These are phyloP conservation scores for Excoecaria cochinchinensis DNA, from an alignment of 345 rosid genomes.

Conservation along the genomic window DNA sequence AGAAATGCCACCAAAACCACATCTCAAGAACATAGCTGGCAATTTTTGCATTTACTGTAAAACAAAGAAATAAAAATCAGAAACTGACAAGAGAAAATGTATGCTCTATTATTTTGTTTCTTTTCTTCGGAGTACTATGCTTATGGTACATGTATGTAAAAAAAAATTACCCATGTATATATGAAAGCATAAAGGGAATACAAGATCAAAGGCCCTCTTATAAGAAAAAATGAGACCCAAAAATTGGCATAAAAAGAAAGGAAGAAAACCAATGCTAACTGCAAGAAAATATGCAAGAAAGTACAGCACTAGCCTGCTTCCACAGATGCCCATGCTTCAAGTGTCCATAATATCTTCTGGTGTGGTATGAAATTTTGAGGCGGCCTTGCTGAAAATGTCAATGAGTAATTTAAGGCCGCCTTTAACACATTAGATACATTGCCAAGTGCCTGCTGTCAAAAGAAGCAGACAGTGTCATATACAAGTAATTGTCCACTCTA, in stretches of 20 bases:
- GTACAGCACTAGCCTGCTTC: constrained; percentile 43
- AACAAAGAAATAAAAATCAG: constrained; percentile 16
- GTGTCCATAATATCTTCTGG: constrained; percentile 73
- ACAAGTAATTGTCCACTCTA: background rate
- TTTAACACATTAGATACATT: constrained; percentile 45
- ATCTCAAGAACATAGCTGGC: constrained; percentile 73
- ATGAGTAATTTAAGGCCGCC: constrained; percentile 50
- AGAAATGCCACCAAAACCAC: constrained; percentile 91
- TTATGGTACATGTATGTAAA: too few species aligned
- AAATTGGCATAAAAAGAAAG: background rate
- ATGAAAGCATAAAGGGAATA: too few species aligned
- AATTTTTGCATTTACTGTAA: constrained; percentile 60
- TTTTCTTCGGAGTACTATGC: too few species aligned
- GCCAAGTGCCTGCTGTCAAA: constrained; percentile 44
- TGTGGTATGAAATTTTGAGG: constrained; percentile 79
- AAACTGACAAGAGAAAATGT: constrained; percentile 13
- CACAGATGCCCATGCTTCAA: constrained; percentile 67
- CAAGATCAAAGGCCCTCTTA: background rate
- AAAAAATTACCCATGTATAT: too few species aligned
- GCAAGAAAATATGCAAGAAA: constrained; percentile 1
- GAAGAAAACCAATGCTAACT: background rate
- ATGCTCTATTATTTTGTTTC: background rate
- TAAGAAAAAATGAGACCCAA: background rate
- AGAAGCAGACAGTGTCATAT: constrained; percentile 1
- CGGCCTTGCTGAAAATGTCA: constrained; percentile 59